These are phyloP conservation scores for Fusarium xylarioides DNA, from an alignment of 2,329 filamentous ascomycete genomes.

Conservation along the genomic window DNA sequence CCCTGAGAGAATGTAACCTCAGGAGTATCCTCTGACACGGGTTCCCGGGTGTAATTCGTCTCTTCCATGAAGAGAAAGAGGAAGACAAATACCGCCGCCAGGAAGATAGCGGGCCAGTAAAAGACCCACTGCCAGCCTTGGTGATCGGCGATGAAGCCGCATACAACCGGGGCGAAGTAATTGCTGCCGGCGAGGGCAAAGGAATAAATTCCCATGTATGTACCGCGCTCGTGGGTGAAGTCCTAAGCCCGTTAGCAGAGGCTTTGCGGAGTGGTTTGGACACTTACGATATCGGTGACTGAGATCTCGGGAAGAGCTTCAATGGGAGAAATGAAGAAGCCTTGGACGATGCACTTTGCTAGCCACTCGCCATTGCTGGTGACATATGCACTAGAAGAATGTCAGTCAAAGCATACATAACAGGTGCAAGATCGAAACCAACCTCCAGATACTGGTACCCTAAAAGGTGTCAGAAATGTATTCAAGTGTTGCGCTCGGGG, in stretches of 20 bases:
- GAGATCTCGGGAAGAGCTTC: slow-evolving; percentile 57
- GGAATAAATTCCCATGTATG: slow-evolving; percentile 54
- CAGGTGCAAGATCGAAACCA: neutral
- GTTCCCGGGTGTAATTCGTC: slow-evolving; percentile 40
- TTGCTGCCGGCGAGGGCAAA: slow-evolving; percentile 51
- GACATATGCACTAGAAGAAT: slow-evolving; percentile 43
- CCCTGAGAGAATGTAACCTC: neutral
- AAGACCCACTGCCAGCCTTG: slow-evolving; percentile 57
- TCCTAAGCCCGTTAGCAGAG: slow-evolving; percentile 4
- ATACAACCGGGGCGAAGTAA: slow-evolving; percentile 55
- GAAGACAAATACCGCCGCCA: neutral
- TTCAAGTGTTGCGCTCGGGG: too few species aligned
- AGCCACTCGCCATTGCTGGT: slow-evolving; percentile 53
- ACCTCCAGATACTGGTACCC: slow-evolving; percentile 40
- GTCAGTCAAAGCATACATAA: neutral
- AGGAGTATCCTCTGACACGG: neutral
- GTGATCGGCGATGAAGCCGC: slow-evolving; percentile 54
- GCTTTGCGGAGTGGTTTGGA: accelerated
- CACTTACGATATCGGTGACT: slow-evolving; percentile 51
- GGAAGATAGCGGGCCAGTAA: neutral
- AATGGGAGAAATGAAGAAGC: slow-evolving; percentile 55
- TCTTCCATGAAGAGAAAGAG: slow-evolving; percentile 1
- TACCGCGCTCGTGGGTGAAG: slow-evolving; percentile 54
- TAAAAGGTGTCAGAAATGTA: neutral
- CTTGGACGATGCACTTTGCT: slow-evolving; percentile 53